phyloP scores from a whole-genome alignment of 75 land plant genomes.

The Ceratopteris richardii region DNA sequence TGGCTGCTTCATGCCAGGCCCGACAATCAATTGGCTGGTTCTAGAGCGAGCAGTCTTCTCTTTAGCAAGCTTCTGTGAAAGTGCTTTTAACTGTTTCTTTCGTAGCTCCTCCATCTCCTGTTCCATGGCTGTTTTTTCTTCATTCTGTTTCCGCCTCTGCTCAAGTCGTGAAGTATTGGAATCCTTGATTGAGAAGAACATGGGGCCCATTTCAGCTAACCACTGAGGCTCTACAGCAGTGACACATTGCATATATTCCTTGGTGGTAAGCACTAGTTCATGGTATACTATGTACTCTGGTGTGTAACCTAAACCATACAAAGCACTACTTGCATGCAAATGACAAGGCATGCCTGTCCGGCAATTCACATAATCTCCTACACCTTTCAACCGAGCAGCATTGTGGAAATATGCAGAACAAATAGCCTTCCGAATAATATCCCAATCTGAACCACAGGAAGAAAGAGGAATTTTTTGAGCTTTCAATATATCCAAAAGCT shows the following conservation, averaged over 20 bases:
- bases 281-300: slow-evolving; percentile 96
- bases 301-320: slow-evolving; percentile 90
- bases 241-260: slow-evolving; percentile 98
- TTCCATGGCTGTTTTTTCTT: slow-evolving; percentile 91
- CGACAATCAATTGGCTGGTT: slow-evolving; percentile 57
- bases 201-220: slow-evolving; percentile 96
- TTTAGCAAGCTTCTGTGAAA: slow-evolving; percentile 30
- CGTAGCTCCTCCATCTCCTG: slow-evolving; percentile 92
- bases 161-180: slow-evolving; percentile 90
- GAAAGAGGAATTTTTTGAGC: slow-evolving; percentile 72
- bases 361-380: slow-evolving; percentile 93
- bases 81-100: slow-evolving; percentile 51
- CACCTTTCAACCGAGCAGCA: slow-evolving; percentile 82
- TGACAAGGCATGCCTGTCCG: slow-evolving; percentile 98
- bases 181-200: slow-evolving; percentile 93
- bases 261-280: slow-evolving; percentile 78
- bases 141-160: slow-evolving; percentile 83
- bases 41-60: slow-evolving; percentile 54
- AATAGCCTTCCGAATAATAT: slow-evolving; percentile 79
- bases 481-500: slow-evolving; percentile 82
- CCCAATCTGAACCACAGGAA: slow-evolving; percentile 83
- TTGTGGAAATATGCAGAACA: slow-evolving; percentile 97
- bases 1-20: slow-evolving; percentile 39
- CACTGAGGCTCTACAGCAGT: slow-evolving; percentile 96
- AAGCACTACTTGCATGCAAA: slow-evolving; percentile 92